Evolutionary conservation across 371 early-diverging fungal genomes (phyloP).

Genomic region (Mortierella sp.): DNA sequence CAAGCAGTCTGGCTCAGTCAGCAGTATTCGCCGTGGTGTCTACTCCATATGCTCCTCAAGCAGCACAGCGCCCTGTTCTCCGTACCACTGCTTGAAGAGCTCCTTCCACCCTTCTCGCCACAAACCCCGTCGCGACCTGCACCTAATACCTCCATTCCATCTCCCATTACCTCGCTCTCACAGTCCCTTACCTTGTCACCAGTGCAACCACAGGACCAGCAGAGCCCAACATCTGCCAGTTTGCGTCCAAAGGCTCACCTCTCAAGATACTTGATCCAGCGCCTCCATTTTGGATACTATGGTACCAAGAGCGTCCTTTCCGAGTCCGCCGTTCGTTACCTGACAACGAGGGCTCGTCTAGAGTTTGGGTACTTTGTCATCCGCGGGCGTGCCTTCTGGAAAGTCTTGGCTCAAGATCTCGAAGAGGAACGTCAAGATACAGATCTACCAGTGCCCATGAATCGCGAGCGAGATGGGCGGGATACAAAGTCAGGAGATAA

Average conservation of each 20-base stretch:
- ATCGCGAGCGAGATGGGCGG: slow-evolving; percentile 1
- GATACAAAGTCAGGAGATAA: slow-evolving; percentile 12
- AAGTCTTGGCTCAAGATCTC: slow-evolving; percentile 22
- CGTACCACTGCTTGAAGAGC: slow-evolving; percentile 27
- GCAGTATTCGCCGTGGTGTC: slow-evolving; percentile 40
- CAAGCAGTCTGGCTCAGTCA: slow-evolving; percentile 18
- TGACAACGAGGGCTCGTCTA: slow-evolving; percentile 45
- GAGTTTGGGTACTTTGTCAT: slow-evolving; percentile 46
- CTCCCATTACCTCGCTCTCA: slow-evolving; percentile 3
- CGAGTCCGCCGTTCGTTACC: slow-evolving; percentile 39
- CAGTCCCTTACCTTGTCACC: not conserved
- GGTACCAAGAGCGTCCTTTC: slow-evolving; percentile 24
- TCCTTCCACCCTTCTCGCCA: slow-evolving; percentile 21
- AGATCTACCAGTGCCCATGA: not conserved
- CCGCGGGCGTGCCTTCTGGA: slow-evolving; percentile 51
- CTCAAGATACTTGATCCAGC: slow-evolving; percentile 35
- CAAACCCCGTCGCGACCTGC: not conserved
- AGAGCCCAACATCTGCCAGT: slow-evolving; percentile 10
- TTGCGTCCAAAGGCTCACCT: slow-evolving; percentile 21
- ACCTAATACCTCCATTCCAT: not conserved
- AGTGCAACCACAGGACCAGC: slow-evolving; percentile 1
- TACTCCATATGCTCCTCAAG: slow-evolving; percentile 44
- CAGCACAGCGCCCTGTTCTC: slow-evolving; percentile 22
- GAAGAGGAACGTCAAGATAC: not conserved
- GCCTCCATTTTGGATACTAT: slow-evolving; percentile 49